A percentile compares a stretch with the other conserved stretches of the same genome.
Evolutionary conservation across 148 eudicot species (phyloP).

Genomic region (Rheum nobile): DNA sequence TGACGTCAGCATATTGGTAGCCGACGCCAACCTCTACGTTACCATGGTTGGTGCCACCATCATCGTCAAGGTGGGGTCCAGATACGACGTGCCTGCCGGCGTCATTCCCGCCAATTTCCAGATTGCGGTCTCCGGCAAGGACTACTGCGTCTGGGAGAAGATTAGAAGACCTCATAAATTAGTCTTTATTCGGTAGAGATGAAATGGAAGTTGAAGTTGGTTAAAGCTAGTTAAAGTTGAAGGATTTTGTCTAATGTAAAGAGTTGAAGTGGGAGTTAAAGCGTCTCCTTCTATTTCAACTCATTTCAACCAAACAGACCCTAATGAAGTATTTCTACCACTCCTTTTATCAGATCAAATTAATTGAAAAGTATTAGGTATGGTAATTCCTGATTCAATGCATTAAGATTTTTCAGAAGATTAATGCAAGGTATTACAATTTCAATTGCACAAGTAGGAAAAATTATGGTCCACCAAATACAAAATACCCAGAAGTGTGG

Average conservation of each 20-base stretch:
- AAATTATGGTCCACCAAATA: not conserved
- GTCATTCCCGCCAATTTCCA: not conserved
- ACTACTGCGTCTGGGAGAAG: slow-evolving; percentile 11
- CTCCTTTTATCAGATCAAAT: not conserved
- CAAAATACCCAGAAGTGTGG: slow-evolving; percentile 5
- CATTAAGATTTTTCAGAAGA: not conserved
- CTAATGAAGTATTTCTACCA: not conserved
- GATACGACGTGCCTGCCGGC: slow-evolving; percentile 1
- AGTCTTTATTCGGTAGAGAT: too few relatives aligned
- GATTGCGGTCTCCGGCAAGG: slow-evolving; percentile 6
- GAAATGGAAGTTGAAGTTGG: too few relatives aligned
- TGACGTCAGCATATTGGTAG: slow-evolving; percentile 4
- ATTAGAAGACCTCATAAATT: not conserved
- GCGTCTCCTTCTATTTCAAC: too few relatives aligned
- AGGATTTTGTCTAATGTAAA: too few relatives aligned
- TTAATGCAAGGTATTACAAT: too few relatives aligned
- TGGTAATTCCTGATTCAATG: not conserved
- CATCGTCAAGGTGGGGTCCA: slow-evolving; percentile 7
- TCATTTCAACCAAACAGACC: too few relatives aligned
- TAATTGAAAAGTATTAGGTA: not conserved
- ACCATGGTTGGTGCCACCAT: slow-evolving; percentile 1
- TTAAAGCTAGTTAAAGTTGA: too few relatives aligned
- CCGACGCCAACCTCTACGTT: slow-evolving; percentile 6
- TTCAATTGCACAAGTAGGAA: too few relatives aligned
- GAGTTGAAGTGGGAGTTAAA: too few relatives aligned